Evolutionary conservation across 169 alveolate genomes (phyloP), one percentile per base, ranked within the genome.

Genomic region (Eimeria praecox): DNA sequence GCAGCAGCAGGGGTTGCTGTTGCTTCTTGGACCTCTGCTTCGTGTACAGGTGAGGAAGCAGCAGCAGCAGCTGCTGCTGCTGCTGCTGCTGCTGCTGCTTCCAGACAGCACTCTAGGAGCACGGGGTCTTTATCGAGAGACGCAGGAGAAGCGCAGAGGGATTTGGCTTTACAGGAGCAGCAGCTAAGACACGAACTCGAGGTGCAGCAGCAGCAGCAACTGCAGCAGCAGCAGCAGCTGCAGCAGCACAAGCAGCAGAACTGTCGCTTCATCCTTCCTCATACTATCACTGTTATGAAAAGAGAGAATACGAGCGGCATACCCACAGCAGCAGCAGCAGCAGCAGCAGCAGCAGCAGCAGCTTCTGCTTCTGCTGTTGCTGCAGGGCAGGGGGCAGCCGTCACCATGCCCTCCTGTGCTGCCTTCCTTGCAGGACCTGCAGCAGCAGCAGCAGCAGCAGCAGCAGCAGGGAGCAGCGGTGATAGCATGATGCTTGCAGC

Each of bases 191-290:
- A 78, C 64, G 64, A 38, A 64, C 33, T 78, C 38, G 64, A 78
- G 89, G 89, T 78, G 64, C 89, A 78, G 89, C 89, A 78, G 64
- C 89, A 78, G 89, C 89, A 78, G 66, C 89, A 78, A 30, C 89
- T 78, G 89, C 89, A 78, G 89, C 89, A 78, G 62, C 89, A 78
- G 89, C 89, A 78, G 66, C 89, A 78, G 62, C 89, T 78, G 89
- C 89, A 78, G 89, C 89, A 78, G 62, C 89, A 78, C 56, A 49
- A 49, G 56, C 56, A 78, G 89, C 59, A 35, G 14, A 78, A 78
- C 66, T 52, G 66, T 20, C 35, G 59, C 66, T 42, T 78, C 64
- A 24, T 35, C 12, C 66, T 38, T 0, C 59, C 89, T 64, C 89
- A 42, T 42, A 78, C 89, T 16, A 35, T 78, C 14, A 38, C 89